Base-by-base conservation (phyloP, 495 filamentous ascomycete species). In the Podospora comata region DNA sequence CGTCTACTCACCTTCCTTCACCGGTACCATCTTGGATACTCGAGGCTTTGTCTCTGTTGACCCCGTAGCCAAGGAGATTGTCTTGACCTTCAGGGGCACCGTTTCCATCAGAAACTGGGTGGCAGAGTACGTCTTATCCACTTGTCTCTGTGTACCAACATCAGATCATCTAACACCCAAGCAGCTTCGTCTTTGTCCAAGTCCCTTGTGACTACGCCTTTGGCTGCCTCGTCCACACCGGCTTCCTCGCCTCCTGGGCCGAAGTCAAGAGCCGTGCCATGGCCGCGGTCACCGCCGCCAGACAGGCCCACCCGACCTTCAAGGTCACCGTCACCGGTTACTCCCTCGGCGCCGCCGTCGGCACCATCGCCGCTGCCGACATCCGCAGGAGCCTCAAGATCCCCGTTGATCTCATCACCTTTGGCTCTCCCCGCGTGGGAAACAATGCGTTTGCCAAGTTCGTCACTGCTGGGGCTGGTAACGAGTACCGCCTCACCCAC, bases 41-140 rank as follows among this genome's bases (percentile, higher is more conserved):
- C 83, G 87, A 15, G 92, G 92, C 44, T 91, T 88, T 72, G 76
- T 93, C n/a, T 88, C 87, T 15, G 78, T 82, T 23, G 92, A 95
- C 77, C 73, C 76, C 26, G 88, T 85, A 30, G 88, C 86, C 70
- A 67, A 81, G 23, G 70, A 86, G 16, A 88, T 94, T 59, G 84
- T 94, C 39, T 76, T 92, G 56, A 83, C 89, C 18, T 89, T 93
- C 80, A 86, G 89, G 32, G 92, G 92, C 68, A 85, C 85, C 28
- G 70, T 81, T 16, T 87, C 86, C 20, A 27, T 90, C 58, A 79
- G 81, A 34, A 94, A 89, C 76, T 94, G 85, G 85, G 80, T 93
- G 63, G 80, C 87, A 26, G 85, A 94, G 75, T 76, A 85, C 70
- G 81, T 85, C 18, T 4, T 30, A 4, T 16, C 44, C 9, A 4